Conservation (phyloP, 345 rosid genomes). For the Citrus inodora region DNA sequence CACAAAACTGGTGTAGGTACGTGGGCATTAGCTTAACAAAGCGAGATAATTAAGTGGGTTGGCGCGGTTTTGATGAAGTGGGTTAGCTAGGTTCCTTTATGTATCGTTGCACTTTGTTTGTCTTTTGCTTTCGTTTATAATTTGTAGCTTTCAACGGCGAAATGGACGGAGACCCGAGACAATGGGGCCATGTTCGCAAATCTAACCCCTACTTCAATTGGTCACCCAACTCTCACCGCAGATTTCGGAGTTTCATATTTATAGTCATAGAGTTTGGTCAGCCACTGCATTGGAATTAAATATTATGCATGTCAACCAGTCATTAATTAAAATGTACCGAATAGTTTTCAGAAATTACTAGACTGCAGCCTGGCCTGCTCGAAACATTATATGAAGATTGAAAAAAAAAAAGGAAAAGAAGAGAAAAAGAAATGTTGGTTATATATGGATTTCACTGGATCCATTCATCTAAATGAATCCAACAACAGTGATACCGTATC, state of each 20-base stretch:
- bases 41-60: neutral
- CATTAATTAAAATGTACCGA: neutral
- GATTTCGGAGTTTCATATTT: conserved; percentile 11
- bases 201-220: conserved; percentile 8
- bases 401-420: no score
- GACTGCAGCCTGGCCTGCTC: no score
- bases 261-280: neutral
- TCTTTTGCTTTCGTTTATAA: neutral
- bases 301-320: neutral
- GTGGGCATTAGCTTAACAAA: no score
- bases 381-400: no score
- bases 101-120: neutral
- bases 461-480: no score
- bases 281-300: neutral
- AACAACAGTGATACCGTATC: no score
- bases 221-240: conserved; percentile 11
- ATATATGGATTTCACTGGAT: no score
- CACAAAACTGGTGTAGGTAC: neutral
- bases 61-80: neutral
- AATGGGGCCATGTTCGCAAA: conserved; percentile 15
- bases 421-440: no score
- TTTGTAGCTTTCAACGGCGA: conserved; percentile 29
- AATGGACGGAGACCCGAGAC: conserved; percentile 38
- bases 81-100: neutral
- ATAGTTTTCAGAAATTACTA: neutral